Conservation (phyloP, 768 basidiomycete genomes). For the Termitomyces heimii region DNA sequence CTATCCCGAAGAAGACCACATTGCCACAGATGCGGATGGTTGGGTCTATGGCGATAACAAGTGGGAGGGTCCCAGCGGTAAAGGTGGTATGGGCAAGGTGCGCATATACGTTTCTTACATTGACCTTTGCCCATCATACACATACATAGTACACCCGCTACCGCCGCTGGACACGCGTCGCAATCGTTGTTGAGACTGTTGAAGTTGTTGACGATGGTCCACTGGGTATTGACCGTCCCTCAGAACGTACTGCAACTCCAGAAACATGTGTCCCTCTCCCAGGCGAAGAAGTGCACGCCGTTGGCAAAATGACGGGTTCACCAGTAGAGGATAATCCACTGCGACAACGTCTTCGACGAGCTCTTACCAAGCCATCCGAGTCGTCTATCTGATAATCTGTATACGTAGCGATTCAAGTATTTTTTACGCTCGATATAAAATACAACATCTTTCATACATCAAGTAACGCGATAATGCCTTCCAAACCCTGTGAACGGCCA, state of each 20-base stretch:
- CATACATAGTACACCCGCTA: conserved; percentile 69
- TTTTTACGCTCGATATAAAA: background rate
- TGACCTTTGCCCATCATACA: background rate
- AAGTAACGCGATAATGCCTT: conserved; percentile 14
- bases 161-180: conserved; percentile 83
- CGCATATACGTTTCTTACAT: background rate
- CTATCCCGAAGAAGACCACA: conserved; percentile 39
- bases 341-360: conserved; percentile 21
- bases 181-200: conserved; percentile 67
- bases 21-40: conserved; percentile 74
- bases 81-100: conserved; percentile 85
- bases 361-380: conserved; percentile 18
- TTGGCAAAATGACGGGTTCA: conserved; percentile 11
- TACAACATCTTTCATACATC: background rate
- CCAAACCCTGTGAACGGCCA: conserved; percentile 7
- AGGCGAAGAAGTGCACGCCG: conserved; percentile 6
- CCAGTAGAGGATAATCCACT: conserved; percentile 17
- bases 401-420: background rate
- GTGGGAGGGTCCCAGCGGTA: conserved; percentile 74
- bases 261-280: background rate
- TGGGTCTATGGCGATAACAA: conserved; percentile 97
- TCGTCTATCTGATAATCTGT: background rate
- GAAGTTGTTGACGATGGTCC: conserved; percentile 42
- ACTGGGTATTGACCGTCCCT: conserved; percentile 19
- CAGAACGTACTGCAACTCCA: background rate